Conservation (phyloP, 23 red algal species). For the Pyropia haitanensis region DNA sequence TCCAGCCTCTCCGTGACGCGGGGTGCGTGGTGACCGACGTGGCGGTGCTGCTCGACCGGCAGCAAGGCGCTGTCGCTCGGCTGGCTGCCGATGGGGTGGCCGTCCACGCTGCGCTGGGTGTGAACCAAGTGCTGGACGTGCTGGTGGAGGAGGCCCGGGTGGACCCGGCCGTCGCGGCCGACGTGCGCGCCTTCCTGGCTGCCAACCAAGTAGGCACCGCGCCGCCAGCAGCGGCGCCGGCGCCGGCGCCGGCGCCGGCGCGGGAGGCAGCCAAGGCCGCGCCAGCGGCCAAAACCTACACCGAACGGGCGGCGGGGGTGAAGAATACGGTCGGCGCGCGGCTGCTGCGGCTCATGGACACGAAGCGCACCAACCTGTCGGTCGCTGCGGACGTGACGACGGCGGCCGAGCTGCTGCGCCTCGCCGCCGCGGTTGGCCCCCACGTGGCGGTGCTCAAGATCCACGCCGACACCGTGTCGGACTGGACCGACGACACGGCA, state of each 20-base stretch:
- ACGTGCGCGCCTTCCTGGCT: slow-evolving; percentile 45
- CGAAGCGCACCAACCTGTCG: slow-evolving; percentile 74
- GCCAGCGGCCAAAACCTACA: slow-evolving; percentile 8
- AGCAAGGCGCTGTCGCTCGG: slow-evolving; percentile 72
- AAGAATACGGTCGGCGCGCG: slow-evolving; percentile 34
- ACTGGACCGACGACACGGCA: slow-evolving; percentile 67
- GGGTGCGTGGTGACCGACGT: slow-evolving; percentile 50
- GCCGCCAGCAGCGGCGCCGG: background rate
- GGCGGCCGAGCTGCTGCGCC: slow-evolving; percentile 45
- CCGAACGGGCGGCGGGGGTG: slow-evolving; percentile 15
- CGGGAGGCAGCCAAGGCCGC: background rate
- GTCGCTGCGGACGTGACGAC: slow-evolving; percentile 86
- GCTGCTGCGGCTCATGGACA: slow-evolving; percentile 49
- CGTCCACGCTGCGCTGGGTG: slow-evolving; percentile 51
- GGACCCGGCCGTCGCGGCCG: slow-evolving; percentile 14
- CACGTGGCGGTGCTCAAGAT: slow-evolving; percentile 85
- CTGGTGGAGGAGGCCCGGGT: slow-evolving; percentile 25
- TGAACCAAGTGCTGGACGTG: slow-evolving; percentile 31
- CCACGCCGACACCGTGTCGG: slow-evolving; percentile 82
- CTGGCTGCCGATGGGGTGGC: slow-evolving; percentile 29
- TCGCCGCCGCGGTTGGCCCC: slow-evolving; percentile 69
- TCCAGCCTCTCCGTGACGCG: slow-evolving; percentile 31
- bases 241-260: too few species aligned
- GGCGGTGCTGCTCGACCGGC: slow-evolving; percentile 79
- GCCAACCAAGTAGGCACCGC: slow-evolving; percentile 32